These are phyloP conservation scores for Saccharomyces jurei DNA, from an alignment of 805 yeast species.

Conservation along the genomic window DNA sequence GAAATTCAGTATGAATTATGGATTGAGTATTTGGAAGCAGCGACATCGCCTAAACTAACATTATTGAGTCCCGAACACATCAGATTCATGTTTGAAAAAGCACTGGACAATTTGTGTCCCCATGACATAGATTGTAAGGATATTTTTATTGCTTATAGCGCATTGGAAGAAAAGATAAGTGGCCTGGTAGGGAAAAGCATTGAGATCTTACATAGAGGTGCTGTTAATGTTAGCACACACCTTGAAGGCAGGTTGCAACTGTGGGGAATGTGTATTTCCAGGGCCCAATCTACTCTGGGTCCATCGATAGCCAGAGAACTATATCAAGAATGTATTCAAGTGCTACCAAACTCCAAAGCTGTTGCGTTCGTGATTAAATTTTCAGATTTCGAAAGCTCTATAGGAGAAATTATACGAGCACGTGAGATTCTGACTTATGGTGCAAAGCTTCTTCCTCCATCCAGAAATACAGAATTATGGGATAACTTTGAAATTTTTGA, in stretches of 20 bases:
- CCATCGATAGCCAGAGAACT: constrained; percentile 37
- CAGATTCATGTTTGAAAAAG: constrained; percentile 68
- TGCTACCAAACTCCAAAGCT: constrained; percentile 37
- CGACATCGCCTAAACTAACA: constrained; percentile 22
- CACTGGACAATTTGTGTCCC: constrained; percentile 45
- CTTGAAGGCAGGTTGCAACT: constrained; percentile 30
- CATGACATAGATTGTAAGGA: constrained; percentile 35
- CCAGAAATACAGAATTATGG: constrained; percentile 42
- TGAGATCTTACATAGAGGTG: constrained; percentile 38
- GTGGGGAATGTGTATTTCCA: constrained; percentile 37
- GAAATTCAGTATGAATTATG: constrained; percentile 56
- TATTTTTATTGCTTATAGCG: constrained; percentile 47
- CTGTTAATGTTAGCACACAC: constrained; percentile 13
- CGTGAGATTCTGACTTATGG: constrained; percentile 56
- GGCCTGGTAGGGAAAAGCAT: constrained; percentile 48
- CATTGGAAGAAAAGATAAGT: constrained; percentile 46
- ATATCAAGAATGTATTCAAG: constrained; percentile 45
- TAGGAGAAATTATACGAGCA: constrained; percentile 50
- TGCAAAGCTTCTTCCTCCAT: constrained; percentile 35
- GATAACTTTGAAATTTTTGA: constrained; percentile 69
- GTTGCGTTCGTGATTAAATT: constrained; percentile 44
- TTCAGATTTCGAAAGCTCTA: constrained; percentile 45
- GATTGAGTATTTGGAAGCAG: constrained; percentile 55
- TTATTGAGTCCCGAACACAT: constrained; percentile 42
- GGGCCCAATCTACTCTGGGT: constrained; percentile 36